A percentile compares a stretch with the other conserved stretches of the same genome.
These are phyloP conservation scores for Xylaria bambusicola DNA, from an alignment of 495 filamentous ascomycete genomes.

Conservation along the genomic window DNA sequence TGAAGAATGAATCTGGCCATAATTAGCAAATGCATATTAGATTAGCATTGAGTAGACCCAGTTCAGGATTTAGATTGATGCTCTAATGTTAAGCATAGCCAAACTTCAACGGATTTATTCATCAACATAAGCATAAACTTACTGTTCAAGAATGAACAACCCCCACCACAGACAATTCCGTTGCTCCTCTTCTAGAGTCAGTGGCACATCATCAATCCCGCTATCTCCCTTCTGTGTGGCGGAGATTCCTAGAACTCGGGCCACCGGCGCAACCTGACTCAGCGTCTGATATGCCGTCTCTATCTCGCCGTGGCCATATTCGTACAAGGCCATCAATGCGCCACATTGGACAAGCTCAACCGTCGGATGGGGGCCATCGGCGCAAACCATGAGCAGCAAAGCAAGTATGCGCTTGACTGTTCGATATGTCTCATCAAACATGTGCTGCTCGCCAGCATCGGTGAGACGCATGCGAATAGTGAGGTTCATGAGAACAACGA, in stretches of 20 bases:
- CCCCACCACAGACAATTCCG: slow-evolving; percentile 36
- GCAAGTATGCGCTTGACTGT: slow-evolving; percentile 31
- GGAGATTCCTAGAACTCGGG: slow-evolving; percentile 24
- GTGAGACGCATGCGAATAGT: slow-evolving; percentile 30
- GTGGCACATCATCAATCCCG: slow-evolving; percentile 17
- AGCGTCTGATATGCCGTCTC: slow-evolving; percentile 33
- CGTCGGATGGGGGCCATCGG: slow-evolving; percentile 25
- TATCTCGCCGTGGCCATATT: slow-evolving; percentile 37
- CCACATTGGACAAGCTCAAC: slow-evolving; percentile 33
- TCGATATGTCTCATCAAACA: slow-evolving; percentile 34
- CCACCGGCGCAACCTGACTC: slow-evolving; percentile 26
- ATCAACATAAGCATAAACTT: slow-evolving; percentile 15
- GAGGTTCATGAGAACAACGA: slow-evolving; percentile 34
- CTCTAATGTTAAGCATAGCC: too few species aligned
- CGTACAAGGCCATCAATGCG: slow-evolving; percentile 34
- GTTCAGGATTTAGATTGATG: too few species aligned
- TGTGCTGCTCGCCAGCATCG: slow-evolving; percentile 32
- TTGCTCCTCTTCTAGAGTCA: slow-evolving; percentile 32
- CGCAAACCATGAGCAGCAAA: slow-evolving; percentile 26
- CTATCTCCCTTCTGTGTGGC: slow-evolving; percentile 20
- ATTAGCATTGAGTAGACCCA: neutral
- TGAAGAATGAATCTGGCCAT: slow-evolving; percentile 29
- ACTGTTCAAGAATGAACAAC: slow-evolving; percentile 38
- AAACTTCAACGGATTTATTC: too few species aligned
- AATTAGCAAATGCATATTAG: slow-evolving; percentile 1